Conservation (phyloP, 352 stramenopile genomes). For the Globisporangium acanthophoron region DNA sequence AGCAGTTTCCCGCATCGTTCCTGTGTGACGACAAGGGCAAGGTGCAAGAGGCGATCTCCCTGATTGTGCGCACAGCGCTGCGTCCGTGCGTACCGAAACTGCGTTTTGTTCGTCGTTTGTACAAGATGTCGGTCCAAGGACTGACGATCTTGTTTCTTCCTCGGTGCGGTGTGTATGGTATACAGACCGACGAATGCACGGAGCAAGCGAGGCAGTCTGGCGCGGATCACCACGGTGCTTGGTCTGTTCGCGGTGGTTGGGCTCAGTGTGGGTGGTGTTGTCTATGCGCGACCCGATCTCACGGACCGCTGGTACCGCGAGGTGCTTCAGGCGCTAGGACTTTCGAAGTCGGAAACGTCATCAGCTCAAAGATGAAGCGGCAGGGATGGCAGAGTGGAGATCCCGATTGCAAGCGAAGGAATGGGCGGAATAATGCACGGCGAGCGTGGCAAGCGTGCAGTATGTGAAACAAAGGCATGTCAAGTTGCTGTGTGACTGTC, state of each 20-base stretch:
- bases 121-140: not conserved
- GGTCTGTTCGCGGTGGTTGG: constrained; percentile 13
- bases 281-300: not conserved
- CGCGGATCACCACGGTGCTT: constrained; percentile 7
- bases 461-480: too few species aligned
- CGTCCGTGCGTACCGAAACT: constrained; percentile 34
- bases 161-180: not conserved
- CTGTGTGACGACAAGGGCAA: constrained; percentile 35
- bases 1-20: constrained; percentile 37
- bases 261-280: constrained; percentile 6
- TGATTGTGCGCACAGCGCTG: constrained; percentile 44
- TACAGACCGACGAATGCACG: constrained; percentile 42
- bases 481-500: too few species aligned
- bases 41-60: constrained; percentile 26
- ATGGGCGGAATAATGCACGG: too few species aligned
- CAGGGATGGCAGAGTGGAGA: not conserved
- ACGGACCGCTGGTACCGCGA: not conserved
- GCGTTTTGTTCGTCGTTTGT: constrained; percentile 2
- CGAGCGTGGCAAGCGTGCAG: too few species aligned
- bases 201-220: constrained; percentile 20
- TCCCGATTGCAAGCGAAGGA: too few species aligned
- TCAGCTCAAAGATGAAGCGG: not conserved
- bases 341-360: not conserved
- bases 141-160: not conserved
- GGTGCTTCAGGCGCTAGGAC: not conserved